Evolutionary conservation across 345 rosid species (phyloP), one percentile per base, ranked within the genome.

Genomic region (Zanthoxylum bungeanum): DNA sequence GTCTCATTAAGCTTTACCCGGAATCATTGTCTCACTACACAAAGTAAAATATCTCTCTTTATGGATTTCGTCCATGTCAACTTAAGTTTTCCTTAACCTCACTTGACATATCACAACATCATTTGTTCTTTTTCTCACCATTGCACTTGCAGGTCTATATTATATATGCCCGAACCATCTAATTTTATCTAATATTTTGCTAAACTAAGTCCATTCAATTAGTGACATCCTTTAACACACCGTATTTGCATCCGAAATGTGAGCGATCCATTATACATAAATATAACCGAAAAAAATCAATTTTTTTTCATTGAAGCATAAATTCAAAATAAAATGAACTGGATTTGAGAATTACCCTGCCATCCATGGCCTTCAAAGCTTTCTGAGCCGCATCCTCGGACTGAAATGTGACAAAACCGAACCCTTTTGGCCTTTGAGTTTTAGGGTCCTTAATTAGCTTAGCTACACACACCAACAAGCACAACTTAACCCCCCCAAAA

Each of bases 341-440:
- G 36, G 3, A 28, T 66, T 34, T 8, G 34, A 55, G 7, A 22
- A 63, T 73, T 83, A 76, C 89, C 89, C 87, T 85, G 76, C 90
- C 91, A 75, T 89, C 77, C 82, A 89, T 71, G 73, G 82, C 74
- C 80, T 87, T 83, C 71, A 88, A 21, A 9, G 95, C 97, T 69
- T 81, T 84, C 19, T 68, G 82, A 0, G 95, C 93, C 16, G 88
- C 92, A 36, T 51, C 47, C 66, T 84, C 88, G 3, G 86, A 85
- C 40, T 85, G 84, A 42, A 79, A 91, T 0, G 85, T 80, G 36
- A 89, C 79, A 58, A 92, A 92, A 34, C 95, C 97, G 22, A 84
- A 92, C 19, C 97, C 93, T 81, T 85, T 86, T 14, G 89, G 89
- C 72, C 90, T 86, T 73, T 71, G 82, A 5, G 91, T 89, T 66